Evolutionary conservation across 176 grass and related monocot genomes (phyloP).

Genomic region (Carex cristatella): DNA sequence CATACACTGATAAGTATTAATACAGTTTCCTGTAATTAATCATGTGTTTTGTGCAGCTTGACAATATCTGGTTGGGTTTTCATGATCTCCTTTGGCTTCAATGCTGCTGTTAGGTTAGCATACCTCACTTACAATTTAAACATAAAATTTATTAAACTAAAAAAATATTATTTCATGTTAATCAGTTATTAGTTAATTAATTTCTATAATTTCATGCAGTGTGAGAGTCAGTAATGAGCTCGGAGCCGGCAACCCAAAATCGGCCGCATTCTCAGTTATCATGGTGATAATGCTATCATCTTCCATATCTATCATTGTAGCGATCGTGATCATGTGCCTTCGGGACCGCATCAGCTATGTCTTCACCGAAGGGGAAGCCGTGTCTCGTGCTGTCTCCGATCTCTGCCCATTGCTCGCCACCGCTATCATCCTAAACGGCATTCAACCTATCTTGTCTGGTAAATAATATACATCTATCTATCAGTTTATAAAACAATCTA

Average conservation of each 20-base stretch:
- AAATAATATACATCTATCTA: not conserved
- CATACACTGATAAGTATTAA: too few relatives aligned
- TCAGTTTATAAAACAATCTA: not conserved
- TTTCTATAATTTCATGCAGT: constrained; percentile 6
- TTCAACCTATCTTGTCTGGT: constrained; percentile 74
- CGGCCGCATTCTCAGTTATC: constrained; percentile 43
- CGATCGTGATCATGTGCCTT: constrained; percentile 19
- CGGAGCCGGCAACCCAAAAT: constrained; percentile 34
- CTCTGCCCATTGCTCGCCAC: constrained; percentile 46
- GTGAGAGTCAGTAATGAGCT: constrained; percentile 56
- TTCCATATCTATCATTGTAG: constrained; percentile 22
- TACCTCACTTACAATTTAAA: not conserved
- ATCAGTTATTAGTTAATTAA: too few relatives aligned
- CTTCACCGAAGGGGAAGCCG: constrained; percentile 48
- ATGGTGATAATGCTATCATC: constrained; percentile 30
- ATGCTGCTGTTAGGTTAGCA: constrained; percentile 70
- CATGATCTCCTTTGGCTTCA: constrained; percentile 81
- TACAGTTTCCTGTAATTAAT: not conserved
- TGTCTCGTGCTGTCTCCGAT: constrained; percentile 39
- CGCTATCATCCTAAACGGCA: constrained; percentile 47
- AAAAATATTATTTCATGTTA: not conserved
- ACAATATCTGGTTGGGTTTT: constrained; percentile 72
- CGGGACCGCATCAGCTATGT: constrained; percentile 48
- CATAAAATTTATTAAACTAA: not conserved
- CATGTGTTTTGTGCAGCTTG: constrained; percentile 38